phyloP scores from a whole-genome alignment of 208 protist genomes.

The Jaenimonas drosophilae region DNA sequence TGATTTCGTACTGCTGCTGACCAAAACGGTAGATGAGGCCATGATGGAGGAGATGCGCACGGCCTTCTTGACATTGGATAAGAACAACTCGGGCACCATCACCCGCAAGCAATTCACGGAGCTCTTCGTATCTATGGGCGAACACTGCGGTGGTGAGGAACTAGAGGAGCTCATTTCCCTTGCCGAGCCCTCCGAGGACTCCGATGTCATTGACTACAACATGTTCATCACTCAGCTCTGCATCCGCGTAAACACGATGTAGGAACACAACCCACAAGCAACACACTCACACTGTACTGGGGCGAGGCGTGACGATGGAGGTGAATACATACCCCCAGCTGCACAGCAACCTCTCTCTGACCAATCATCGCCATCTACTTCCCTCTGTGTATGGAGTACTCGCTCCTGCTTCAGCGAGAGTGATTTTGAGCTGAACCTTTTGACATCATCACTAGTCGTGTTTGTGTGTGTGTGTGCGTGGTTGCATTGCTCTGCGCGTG shows the following conservation, averaged over 20 bases:
- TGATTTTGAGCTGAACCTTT: too few relatives aligned
- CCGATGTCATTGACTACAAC: constrained; percentile 64
- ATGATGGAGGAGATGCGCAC: constrained; percentile 69
- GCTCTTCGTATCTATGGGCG: constrained; percentile 57
- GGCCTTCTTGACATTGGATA: constrained; percentile 75
- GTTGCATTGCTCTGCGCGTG: neutral
- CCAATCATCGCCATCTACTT: neutral
- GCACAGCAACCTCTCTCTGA: too few relatives aligned
- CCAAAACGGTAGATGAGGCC: constrained; percentile 18
- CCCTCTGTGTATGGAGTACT: neutral
- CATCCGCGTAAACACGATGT: constrained; percentile 42
- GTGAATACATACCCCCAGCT: neutral
- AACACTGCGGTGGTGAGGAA: constrained; percentile 81
- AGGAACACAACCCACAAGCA: neutral
- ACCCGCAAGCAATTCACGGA: constrained; percentile 48
- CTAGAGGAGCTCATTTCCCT: constrained; percentile 59
- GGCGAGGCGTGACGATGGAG: neutral
- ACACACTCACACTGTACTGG: neutral
- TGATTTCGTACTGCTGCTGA: constrained; percentile 66
- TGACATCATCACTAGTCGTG: neutral
- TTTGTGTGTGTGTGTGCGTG: neutral
- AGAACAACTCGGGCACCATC: constrained; percentile 71
- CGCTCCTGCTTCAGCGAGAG: too few relatives aligned
- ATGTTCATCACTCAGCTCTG: constrained; percentile 52
- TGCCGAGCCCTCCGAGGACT: constrained; percentile 33